Percentiles rank a stretch among this genome's conserved stretches.
Evolutionary conservation across 768 basidiomycete species (phyloP).

Genomic region (Kwoniella pini): DNA sequence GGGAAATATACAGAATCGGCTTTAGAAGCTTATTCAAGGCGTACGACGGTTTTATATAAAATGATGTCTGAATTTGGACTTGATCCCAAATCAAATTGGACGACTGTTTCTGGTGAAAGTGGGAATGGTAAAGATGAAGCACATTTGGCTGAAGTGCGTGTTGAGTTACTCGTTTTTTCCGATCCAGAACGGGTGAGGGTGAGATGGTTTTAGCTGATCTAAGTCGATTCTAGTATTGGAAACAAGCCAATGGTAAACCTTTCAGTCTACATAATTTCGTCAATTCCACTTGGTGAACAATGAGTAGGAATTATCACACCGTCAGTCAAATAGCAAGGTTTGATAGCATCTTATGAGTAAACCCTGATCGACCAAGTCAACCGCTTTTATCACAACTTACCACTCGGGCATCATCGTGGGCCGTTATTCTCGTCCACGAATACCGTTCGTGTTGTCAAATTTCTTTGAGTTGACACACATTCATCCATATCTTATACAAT

Average conservation of each 20-base stretch:
- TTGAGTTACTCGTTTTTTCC: not conserved
- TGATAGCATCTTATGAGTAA: no score
- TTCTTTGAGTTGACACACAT: no score
- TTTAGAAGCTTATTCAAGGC: slow-evolving; percentile 29
- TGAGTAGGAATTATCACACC: no score
- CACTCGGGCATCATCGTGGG: no score
- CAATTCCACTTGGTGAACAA: slow-evolving; percentile 12
- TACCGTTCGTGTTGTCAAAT: no score
- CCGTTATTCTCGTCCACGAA: no score
- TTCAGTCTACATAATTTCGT: slow-evolving; percentile 36
- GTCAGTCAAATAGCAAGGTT: no score
- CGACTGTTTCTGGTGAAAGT: not conserved
- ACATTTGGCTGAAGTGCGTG: slow-evolving; percentile 35
- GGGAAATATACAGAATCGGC: slow-evolving; percentile 12
- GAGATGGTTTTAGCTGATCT: not conserved
- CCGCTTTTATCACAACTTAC: no score
- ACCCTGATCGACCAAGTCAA: no score
- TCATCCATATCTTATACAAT: no score
- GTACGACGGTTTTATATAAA: slow-evolving; percentile 27
- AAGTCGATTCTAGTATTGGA: slow-evolving; percentile 36
- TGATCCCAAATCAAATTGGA: slow-evolving; percentile 25
- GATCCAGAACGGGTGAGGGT: not conserved
- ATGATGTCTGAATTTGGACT: slow-evolving; percentile 29
- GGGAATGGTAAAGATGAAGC: slow-evolving; percentile 33
- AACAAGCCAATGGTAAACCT: slow-evolving; percentile 10